Conservation (phyloP, 495 filamentous ascomycete species). For the Penicillium cataractarum region DNA sequence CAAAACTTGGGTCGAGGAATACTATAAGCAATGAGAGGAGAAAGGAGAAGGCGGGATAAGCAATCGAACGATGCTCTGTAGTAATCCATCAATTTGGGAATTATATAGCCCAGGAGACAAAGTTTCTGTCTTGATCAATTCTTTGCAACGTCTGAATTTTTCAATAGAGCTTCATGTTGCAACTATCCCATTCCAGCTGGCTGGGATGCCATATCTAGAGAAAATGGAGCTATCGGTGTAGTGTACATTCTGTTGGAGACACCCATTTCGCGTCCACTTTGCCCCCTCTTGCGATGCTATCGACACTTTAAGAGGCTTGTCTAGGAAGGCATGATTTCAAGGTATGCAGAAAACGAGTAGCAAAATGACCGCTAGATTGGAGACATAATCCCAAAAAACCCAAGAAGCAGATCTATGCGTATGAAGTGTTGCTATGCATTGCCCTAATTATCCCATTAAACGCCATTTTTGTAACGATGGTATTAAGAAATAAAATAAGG, state of each 20-base stretch:
- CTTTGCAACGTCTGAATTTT: conserved; percentile 6
- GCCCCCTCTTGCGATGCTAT: no score
- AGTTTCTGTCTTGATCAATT: not conserved
- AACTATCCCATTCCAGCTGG: no score
- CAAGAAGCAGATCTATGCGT: not conserved
- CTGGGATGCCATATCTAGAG: no score
- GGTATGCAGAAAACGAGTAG: not conserved
- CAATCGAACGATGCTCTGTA: not conserved
- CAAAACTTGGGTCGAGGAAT: conserved; percentile 54
- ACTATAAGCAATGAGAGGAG: conserved; percentile 30
- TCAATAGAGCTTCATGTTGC: not conserved
- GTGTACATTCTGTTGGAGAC: no score
- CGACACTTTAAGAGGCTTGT: no score
- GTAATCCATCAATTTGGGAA: not conserved
- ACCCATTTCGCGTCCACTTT: no score
- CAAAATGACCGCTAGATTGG: not conserved
- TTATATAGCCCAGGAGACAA: not conserved
- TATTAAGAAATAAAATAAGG: not conserved
- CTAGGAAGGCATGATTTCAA: not conserved
- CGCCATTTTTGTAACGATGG: not conserved
- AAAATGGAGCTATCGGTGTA: no score
- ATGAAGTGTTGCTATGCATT: not conserved
- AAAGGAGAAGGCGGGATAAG: not conserved
- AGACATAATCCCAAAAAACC: not conserved
- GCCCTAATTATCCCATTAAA: not conserved